These are phyloP conservation scores for Cladosporium colombiae DNA, from an alignment of 2,329 filamentous ascomycete species.

Conservation along the genomic window DNA sequence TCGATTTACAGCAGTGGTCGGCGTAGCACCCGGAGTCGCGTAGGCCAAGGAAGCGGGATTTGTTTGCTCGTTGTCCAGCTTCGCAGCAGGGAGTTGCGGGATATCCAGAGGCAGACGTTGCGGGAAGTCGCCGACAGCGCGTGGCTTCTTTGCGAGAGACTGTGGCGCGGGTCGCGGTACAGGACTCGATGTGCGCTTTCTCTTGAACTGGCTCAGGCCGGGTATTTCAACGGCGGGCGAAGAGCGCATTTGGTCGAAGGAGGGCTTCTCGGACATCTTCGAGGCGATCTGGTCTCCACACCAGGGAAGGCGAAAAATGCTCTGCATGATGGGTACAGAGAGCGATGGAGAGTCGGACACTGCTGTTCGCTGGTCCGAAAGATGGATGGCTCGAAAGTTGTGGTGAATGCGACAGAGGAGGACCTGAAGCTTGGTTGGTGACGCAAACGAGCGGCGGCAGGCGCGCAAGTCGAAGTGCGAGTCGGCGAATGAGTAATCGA, in stretches of 20 bases:
- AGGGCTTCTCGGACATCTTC: constrained; percentile 36
- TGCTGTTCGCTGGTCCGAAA: constrained; percentile 25
- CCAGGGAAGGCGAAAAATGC: constrained; percentile 54
- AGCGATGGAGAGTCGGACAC: constrained; percentile 24
- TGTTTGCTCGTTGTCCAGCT: constrained; percentile 18
- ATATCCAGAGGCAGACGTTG: constrained; percentile 19
- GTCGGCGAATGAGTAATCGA: constrained; percentile 14
- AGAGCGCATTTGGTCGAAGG: constrained; percentile 18
- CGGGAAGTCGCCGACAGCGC: constrained; percentile 9
- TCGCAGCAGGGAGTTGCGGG: constrained; percentile 16
- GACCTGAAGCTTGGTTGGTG: not conserved
- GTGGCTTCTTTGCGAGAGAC: constrained; percentile 16
- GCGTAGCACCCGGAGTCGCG: constrained; percentile 17
- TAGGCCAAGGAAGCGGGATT: constrained; percentile 16
- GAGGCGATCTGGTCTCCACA: constrained; percentile 39
- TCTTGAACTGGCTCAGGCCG: constrained; percentile 56
- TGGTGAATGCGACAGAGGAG: constrained; percentile 28
- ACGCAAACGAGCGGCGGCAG: constrained; percentile 2
- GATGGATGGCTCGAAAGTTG: constrained; percentile 31
- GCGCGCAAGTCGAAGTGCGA: constrained; percentile 9
- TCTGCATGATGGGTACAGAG: constrained; percentile 46
- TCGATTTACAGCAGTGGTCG: constrained; percentile 12
- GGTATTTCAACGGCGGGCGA: constrained; percentile 49
- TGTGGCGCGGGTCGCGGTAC: constrained; percentile 36
- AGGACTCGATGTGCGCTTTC: constrained; percentile 56